These are phyloP conservation scores for Isochrysis galbana DNA, from an alignment of 78 protist genomes.

Conservation along the genomic window DNA sequence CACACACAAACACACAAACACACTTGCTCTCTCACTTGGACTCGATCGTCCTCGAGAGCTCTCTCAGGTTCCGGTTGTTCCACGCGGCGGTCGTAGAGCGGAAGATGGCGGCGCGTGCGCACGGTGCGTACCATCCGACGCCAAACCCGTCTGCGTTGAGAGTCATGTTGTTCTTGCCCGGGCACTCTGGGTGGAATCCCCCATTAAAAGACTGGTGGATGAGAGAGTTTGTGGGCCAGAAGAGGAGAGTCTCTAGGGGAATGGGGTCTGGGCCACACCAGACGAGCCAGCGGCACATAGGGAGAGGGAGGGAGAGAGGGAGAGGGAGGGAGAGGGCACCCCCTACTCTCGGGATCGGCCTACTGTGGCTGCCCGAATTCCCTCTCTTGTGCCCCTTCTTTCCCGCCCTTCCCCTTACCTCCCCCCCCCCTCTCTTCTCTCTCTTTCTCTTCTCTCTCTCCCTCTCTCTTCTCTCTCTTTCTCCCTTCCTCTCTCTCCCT, in stretches of 20 bases:
- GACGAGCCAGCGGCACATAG: conserved; percentile 14
- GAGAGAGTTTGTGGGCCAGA: neutral
- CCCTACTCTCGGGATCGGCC: too few species aligned
- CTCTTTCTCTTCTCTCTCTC: too few species aligned
- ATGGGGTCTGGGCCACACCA: neutral
- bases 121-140: neutral
- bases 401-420: too few species aligned
- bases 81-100: neutral
- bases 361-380: too few species aligned
- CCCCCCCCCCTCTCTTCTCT: too few species aligned
- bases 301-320: neutral
- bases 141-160: conserved; percentile 3
- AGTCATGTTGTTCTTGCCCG: neutral
- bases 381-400: too few species aligned
- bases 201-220: conserved; percentile 7
- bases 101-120: neutral
- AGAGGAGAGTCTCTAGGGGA: neutral
- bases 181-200: neutral
- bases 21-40: too few species aligned
- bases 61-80: neutral
- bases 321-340: neutral
- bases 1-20: too few species aligned
- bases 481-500: too few species aligned
- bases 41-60: neutral
- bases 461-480: too few species aligned